A percentile compares a stretch with the other conserved stretches of the same genome.
Conservation (phyloP, 148 eudicot species). For the Amaranthus palmeri region DNA sequence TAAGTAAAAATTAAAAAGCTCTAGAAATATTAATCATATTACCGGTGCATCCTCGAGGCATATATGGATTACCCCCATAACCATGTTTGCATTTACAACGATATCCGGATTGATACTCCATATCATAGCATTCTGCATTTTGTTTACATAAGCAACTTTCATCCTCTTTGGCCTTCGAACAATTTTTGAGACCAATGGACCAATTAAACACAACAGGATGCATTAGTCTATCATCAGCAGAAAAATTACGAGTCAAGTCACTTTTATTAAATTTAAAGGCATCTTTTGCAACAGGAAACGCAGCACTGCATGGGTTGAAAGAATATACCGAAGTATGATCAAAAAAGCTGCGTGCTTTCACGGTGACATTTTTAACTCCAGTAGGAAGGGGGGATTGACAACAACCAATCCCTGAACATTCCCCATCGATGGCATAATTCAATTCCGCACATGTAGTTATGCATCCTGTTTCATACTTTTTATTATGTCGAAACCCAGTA, state of each 20-base stretch:
- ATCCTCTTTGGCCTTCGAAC: constrained; percentile 3
- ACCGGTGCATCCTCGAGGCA: constrained; percentile 19
- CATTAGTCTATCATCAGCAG: not conserved
- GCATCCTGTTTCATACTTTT: too few species aligned
- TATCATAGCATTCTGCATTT: constrained; percentile 12
- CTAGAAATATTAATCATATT: not conserved
- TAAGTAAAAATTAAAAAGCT: too few species aligned
- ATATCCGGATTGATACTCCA: constrained; percentile 1
- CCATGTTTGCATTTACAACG: constrained; percentile 16
- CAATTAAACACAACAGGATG: constrained; percentile 19
- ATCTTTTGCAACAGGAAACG: constrained; percentile 6
- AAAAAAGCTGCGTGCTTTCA: too few species aligned
- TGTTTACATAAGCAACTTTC: constrained; percentile 14
- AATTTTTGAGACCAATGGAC: constrained; percentile 14
- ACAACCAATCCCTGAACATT: too few species aligned
- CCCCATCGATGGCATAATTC: too few species aligned
- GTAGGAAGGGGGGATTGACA: too few species aligned
- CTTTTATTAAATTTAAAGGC: not conserved
- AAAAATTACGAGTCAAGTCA: not conserved
- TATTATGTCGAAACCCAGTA: too few species aligned
- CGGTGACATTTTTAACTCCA: too few species aligned
- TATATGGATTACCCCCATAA: constrained; percentile 14
- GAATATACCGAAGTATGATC: too few species aligned
- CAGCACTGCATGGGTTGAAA: too few species aligned
- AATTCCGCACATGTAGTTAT: too few species aligned